Base-by-base conservation (phyloP, 148 eudicot species). In the Drosera capensis region DNA sequence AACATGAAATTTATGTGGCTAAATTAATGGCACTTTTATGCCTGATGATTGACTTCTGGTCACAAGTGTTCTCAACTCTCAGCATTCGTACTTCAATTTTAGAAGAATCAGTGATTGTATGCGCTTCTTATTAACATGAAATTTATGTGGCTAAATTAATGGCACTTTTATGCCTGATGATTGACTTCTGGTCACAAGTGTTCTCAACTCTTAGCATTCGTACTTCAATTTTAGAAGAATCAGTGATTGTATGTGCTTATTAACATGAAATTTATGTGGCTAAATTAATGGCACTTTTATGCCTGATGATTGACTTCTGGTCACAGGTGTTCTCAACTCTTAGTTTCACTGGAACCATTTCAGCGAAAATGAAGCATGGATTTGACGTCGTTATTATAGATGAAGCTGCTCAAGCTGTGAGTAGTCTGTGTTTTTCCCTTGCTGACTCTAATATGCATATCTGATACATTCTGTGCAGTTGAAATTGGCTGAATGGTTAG, bases 381-480 rank as follows among this genome's bases (percentile, higher is more conserved):
- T 90, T 84, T 68, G 97, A 90, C 65, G 77, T 90, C 65, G 95
- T 90, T 52, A 76, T 90, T 49, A 84, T 90, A 52, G 97, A 90
- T 55, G 97, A 90, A 78, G 97, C 97, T 55, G 97, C 97, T 57
- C 97, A 90, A 78, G 97, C 97, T 52, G 97, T 88, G 67, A 56
- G 92, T 67, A 56, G 8, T 40, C 45, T 14, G 31, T 35, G 34
- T 34, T 34, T 11, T 34, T 34, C 38, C 14, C 38, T 4, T 34
- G 11, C 13, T 5, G 38, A 9, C 1, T 4, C 0, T 0, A 15
- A 34, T n/a, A n/a, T n/a, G n/a, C n/a, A n/a, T n/a, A n/a, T n/a
- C n/a, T n/a, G n/a, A n/a, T n/a, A n/a, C n/a, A n/a, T n/a, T n/a
- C n/a, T n/a, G n/a, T n/a, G n/a, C n/a, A n/a, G n/a, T n/a, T n/a